Evolutionary conservation across 352 stramenopile genomes (phyloP).

Genomic region (Phytophthora citricola): DNA sequence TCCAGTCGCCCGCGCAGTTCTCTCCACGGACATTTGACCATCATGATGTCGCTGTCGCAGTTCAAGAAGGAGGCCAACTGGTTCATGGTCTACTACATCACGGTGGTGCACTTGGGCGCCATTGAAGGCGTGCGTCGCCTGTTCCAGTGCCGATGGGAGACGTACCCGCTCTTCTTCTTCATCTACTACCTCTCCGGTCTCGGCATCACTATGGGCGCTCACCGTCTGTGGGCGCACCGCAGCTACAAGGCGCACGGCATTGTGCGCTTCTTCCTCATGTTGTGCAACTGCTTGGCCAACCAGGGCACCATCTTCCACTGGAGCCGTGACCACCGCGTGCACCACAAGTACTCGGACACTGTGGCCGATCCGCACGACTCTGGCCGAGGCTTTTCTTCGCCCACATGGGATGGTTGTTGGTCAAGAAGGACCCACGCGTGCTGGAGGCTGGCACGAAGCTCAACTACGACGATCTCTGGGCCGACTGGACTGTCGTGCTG

Average conservation of each 20-base stretch:
- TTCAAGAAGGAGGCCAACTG: slow-evolving; percentile 94
- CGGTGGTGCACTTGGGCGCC: slow-evolving; percentile 93
- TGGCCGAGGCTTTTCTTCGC: slow-evolving; percentile 99
- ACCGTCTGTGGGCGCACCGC: slow-evolving; percentile 97
- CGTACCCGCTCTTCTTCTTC: slow-evolving; percentile 89
- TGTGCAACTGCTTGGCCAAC: slow-evolving; percentile 98
- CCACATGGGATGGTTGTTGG: slow-evolving; percentile 98
- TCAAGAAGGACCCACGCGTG: slow-evolving; percentile 97
- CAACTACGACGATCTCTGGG: slow-evolving; percentile 97
- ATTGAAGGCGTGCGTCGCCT: slow-evolving; percentile 89
- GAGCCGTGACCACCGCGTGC: slow-evolving; percentile 97
- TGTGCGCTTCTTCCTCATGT: slow-evolving; percentile 96
- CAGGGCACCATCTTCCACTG: slow-evolving; percentile 99
- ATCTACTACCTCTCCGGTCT: slow-evolving; percentile 96
- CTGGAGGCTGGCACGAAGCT: slow-evolving; percentile 92
- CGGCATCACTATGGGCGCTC: slow-evolving; percentile 98
- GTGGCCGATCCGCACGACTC: slow-evolving; percentile 95
- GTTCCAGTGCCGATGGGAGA: slow-evolving; percentile 84
- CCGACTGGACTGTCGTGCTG: slow-evolving; percentile 95
- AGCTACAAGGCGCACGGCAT: slow-evolving; percentile 94
- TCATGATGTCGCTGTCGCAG: slow-evolving; percentile 66
- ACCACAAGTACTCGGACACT: slow-evolving; percentile 99
- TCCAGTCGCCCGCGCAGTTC: slow-evolving; percentile 20
- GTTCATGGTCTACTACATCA: slow-evolving; percentile 98
- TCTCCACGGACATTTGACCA: slow-evolving; percentile 2